Percentiles rank a stretch among this genome's conserved stretches.
Evolutionary conservation across 148 eudicot genomes (phyloP).

Genomic region (Dysphania ambrosioides): DNA sequence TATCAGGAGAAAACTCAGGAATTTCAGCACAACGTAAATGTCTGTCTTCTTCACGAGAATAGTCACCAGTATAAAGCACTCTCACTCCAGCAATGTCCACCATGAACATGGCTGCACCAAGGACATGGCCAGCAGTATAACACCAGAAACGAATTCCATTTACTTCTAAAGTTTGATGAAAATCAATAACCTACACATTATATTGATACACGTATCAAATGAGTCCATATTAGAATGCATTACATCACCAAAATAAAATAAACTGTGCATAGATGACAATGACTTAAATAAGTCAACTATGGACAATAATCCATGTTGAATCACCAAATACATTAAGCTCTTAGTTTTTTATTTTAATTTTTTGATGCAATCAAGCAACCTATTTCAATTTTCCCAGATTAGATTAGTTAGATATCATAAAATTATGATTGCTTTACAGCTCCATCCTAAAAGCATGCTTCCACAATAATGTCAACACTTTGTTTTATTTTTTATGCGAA

Average conservation of each 20-base stretch:
- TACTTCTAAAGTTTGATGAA: slow-evolving; percentile 91
- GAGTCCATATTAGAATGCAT: slow-evolving; percentile 7
- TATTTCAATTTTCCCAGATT: neutral
- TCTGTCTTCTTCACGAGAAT: slow-evolving; percentile 95
- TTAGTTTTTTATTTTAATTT: too few species aligned
- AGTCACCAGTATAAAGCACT: slow-evolving; percentile 91
- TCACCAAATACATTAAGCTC: neutral
- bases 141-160: slow-evolving; percentile 99
- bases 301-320: neutral
- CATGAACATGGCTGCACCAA: slow-evolving; percentile 99
- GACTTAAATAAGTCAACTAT: neutral
- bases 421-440: neutral
- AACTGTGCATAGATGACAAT: neutral
- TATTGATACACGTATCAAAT: slow-evolving; percentile 13
- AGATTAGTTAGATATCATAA: neutral
- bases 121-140: slow-evolving; percentile 96
- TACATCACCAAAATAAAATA: neutral
- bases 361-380: neutral
- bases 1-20: slow-evolving; percentile 85
- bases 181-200: slow-evolving; percentile 74
- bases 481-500: too few species aligned
- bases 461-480: neutral
- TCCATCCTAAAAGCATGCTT: neutral
- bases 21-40: slow-evolving; percentile 94
- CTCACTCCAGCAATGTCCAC: slow-evolving; percentile 96